Conservation (phyloP, 805 yeast genomes). For the Ogataea pilisensis region DNA sequence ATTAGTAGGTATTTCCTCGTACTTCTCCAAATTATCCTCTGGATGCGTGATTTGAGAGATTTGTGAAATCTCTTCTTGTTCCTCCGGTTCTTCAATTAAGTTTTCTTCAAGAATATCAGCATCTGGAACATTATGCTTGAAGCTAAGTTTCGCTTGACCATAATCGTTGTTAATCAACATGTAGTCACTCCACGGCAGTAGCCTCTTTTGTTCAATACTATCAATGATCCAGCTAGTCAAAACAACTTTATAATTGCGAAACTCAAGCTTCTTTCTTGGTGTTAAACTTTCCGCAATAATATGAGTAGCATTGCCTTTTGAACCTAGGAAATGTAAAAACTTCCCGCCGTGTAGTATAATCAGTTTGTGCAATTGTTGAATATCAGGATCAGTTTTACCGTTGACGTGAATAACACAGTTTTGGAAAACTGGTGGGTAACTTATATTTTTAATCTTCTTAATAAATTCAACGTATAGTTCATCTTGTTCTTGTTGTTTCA, state of each 20-base stretch:
- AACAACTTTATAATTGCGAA: slow-evolving; percentile 67
- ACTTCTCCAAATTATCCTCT: slow-evolving; percentile 5
- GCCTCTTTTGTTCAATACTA: slow-evolving; percentile 42
- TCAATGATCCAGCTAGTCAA: slow-evolving; percentile 79
- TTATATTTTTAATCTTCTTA: slow-evolving; percentile 28
- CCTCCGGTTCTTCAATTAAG: slow-evolving; percentile 3
- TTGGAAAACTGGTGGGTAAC: slow-evolving; percentile 45
- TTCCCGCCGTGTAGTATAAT: slow-evolving; percentile 78
- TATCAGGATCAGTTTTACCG: slow-evolving; percentile 84
- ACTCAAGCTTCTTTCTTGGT: slow-evolving; percentile 66
- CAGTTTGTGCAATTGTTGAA: slow-evolving; percentile 63
- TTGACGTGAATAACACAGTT: slow-evolving; percentile 75
- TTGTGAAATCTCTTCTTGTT: slow-evolving; percentile 7
- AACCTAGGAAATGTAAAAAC: slow-evolving; percentile 61
- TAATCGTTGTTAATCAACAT: slow-evolving; percentile 47
- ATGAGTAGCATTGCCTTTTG: slow-evolving; percentile 78
- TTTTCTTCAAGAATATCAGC: not conserved
- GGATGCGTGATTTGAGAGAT: slow-evolving; percentile 10
- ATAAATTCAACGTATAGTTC: slow-evolving; percentile 48
- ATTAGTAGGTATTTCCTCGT: slow-evolving; percentile 10
- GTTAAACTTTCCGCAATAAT: slow-evolving; percentile 77
- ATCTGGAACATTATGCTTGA: slow-evolving; percentile 12
- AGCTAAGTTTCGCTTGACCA: slow-evolving; percentile 46
- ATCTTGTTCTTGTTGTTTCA: slow-evolving; percentile 60
- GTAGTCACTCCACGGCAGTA: slow-evolving; percentile 71